Base-by-base conservation (phyloP, 2,329 filamentous ascomycete species). In the Grosmannia clavigera region DNA sequence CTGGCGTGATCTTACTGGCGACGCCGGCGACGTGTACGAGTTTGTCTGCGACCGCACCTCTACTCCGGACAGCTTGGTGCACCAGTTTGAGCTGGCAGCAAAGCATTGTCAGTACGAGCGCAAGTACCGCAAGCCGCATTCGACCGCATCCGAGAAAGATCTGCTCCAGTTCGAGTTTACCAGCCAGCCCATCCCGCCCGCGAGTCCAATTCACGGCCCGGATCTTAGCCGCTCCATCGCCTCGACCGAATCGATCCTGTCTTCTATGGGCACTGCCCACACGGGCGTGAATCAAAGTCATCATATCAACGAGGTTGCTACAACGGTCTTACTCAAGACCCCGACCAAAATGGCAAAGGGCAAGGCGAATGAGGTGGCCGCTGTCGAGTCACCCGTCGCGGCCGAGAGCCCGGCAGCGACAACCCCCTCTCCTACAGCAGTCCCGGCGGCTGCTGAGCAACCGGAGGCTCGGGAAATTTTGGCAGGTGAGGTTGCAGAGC, bases 71-170 rank as follows among this genome's bases (percentile, higher is more conserved):
- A 85, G 85, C 14, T 87, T 92, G 66, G 86, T 94, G 29, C 80
- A 86, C 54, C 83, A 86, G 19, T 97, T 99, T 71, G 84, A 92
- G 69, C 79, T 87, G 59, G 85, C 90, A 58, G 89, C 94, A 9
- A 82, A 89, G 61, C 86, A 96, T 81, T 96, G 94, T 71, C 94
- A 99, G 73, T 99, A 95, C 86, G 94, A 99, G 76, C 84, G 92
- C 69, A 97, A 96, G 73, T 95, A 94, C 72, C 84, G 90, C 64
- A 88, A 86, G 68, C 86, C 83, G 48, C 82, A 90, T 66, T 85
- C 90, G 54, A 86, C 85, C 56, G 94, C 94, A 1, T 90, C 90
- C 10, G 86, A 91, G 61, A 78, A 84, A 63, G 90, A 99, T 64
- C 80, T 97, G 5, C 74, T 83, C 62, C 84, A 95, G 66, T 96